A percentile compares a stretch with the other conserved stretches of the same genome.
Conservation (phyloP, 345 rosid genomes). For the Pugionium dolabratum region DNA sequence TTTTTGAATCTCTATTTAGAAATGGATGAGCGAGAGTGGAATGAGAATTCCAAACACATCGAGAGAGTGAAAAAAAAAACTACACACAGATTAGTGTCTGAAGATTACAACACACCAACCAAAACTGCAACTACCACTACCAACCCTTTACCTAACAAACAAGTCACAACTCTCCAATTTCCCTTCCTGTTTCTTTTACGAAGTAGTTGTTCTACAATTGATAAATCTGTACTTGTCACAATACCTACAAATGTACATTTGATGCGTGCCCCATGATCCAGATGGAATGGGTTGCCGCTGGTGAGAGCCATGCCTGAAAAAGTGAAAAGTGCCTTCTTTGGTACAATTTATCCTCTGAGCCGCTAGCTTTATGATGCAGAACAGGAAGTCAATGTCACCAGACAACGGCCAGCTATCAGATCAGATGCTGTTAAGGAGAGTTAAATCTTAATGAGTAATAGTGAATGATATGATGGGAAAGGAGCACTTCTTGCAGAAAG, state of each 20-base stretch:
- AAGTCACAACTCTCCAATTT: slow-evolving; percentile 28
- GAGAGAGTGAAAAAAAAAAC: slow-evolving; percentile 18
- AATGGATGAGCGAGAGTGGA: not conserved
- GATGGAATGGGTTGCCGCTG: not conserved
- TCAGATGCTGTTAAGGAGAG: slow-evolving; percentile 18
- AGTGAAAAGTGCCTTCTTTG: slow-evolving; percentile 18
- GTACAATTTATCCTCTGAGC: slow-evolving; percentile 9
- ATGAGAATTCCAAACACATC: slow-evolving; percentile 4
- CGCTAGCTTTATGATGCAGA: slow-evolving; percentile 20
- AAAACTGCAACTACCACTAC: slow-evolving; percentile 38
- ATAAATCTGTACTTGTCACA: slow-evolving; percentile 50
- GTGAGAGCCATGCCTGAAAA: slow-evolving; percentile 19
- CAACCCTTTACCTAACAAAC: slow-evolving; percentile 29
- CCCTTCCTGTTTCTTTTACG: slow-evolving; percentile 25
- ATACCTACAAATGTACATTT: slow-evolving; percentile 67
- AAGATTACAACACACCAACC: slow-evolving; percentile 35
- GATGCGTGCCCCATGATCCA: slow-evolving; percentile 30
- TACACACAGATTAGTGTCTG: slow-evolving; percentile 34
- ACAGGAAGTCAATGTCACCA: slow-evolving; percentile 26
- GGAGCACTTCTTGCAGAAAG: slow-evolving; percentile 15
- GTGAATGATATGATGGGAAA: not conserved
- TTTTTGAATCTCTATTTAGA: slow-evolving; percentile 1
- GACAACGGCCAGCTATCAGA: slow-evolving; percentile 22
- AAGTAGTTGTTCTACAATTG: slow-evolving; percentile 36
- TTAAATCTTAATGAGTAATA: slow-evolving; percentile 3